Evolutionary conservation across 805 yeast species (phyloP).

Genomic region (Wickerhamiella dianesei): DNA sequence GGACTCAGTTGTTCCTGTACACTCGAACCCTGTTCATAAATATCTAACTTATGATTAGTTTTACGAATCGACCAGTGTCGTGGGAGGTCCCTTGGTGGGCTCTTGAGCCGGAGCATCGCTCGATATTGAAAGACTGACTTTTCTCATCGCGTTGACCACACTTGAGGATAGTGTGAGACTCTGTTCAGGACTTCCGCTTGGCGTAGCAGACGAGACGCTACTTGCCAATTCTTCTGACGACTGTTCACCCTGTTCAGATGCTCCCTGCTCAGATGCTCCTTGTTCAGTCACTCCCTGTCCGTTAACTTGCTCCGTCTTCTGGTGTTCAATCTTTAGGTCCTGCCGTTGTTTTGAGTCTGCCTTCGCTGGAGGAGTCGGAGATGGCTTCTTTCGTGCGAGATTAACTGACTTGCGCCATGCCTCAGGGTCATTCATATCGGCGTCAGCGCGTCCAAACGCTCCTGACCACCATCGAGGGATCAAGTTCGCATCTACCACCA

Average conservation of each 20-base stretch:
- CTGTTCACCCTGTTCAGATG: neutral
- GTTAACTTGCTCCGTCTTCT: no score
- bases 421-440: slow-evolving; percentile 40
- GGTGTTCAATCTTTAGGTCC: no score
- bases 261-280: no score
- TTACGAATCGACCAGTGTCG: neutral
- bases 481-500: slow-evolving; percentile 10
- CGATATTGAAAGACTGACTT: neutral
- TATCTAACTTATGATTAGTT: neutral
- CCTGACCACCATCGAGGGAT: slow-evolving; percentile 71
- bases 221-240: neutral
- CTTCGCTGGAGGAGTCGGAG: no score
- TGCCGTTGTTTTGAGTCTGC: no score
- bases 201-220: neutral
- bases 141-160: slow-evolving; percentile 4
- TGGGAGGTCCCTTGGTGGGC: slow-evolving; percentile 4
- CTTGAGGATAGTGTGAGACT: slow-evolving; percentile 6
- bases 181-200: neutral
- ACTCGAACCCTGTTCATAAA: no score
- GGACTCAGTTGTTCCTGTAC: neutral
- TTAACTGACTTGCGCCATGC: slow-evolving; percentile 18
- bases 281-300: no score
- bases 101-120: slow-evolving; percentile 3
- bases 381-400: neutral
- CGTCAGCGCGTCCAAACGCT: slow-evolving; percentile 60